Conservation (phyloP, 129 eudicot species). For the Daucus carota region DH1_v3.0 NC_030382.2:42942001-42942500, state of each 20-base stretch:
- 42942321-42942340: neutral
- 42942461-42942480: no score
- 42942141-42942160: neutral
- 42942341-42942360: neutral
- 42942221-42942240: neutral
- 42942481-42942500: no score
- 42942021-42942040: slow-evolving; percentile 96
- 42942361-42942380: neutral
- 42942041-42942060: slow-evolving; percentile 88
- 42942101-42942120: neutral
- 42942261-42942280: neutral
- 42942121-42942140: neutral
- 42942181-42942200: neutral
- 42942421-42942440: neutral
- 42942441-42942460: neutral
- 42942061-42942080: slow-evolving; percentile 67
- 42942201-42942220: neutral
- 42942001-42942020: neutral
- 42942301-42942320: neutral
- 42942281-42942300: neutral
- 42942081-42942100: slow-evolving; percentile 1
- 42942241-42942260: neutral
- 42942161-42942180: neutral
- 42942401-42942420: neutral
- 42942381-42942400: neutral